Percentiles rank a stretch among this genome's conserved stretches.
phyloP scores from a whole-genome alignment of 225 moss, liverwort and hornwort species.

The Antitrichia curtipendula region DNA sequence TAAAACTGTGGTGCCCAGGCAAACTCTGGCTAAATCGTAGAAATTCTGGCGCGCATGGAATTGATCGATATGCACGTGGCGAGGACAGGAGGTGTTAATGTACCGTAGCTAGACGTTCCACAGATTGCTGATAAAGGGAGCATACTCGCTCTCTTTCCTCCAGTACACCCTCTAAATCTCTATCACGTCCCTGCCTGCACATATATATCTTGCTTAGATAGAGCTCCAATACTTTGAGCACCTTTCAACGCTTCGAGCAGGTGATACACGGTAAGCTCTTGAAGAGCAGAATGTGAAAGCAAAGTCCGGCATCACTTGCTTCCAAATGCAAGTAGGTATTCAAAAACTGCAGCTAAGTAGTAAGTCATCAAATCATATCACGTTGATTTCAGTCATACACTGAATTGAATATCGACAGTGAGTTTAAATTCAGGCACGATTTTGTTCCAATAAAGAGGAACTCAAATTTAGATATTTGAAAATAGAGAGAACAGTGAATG shows the following conservation, averaged over 20 bases:
- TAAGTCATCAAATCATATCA: neutral
- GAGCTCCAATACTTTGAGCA: neutral
- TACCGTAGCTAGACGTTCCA: slow-evolving; percentile 53
- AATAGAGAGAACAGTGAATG: neutral
- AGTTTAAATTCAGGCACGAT: neutral
- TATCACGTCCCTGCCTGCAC: slow-evolving; percentile 52
- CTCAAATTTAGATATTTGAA: neutral
- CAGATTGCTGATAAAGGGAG: slow-evolving; percentile 28
- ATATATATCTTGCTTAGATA: neutral
- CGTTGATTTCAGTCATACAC: neutral
- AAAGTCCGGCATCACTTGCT: neutral
- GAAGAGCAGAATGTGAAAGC: neutral
- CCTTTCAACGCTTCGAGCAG: neutral
- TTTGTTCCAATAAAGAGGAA: neutral
- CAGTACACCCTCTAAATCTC: slow-evolving; percentile 32
- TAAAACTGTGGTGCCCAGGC: neutral
- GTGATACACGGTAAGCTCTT: neutral
- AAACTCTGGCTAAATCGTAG: neutral
- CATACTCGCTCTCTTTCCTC: slow-evolving; percentile 40
- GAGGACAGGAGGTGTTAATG: neutral
- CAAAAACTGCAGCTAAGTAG: neutral
- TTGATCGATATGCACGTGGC: neutral
- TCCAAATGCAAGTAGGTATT: neutral
- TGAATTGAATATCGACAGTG: neutral
- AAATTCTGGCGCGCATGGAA: neutral